Conservation (phyloP, 2,329 filamentous ascomycete genomes). For the Stagonosporopsis rhizophila region DNA sequence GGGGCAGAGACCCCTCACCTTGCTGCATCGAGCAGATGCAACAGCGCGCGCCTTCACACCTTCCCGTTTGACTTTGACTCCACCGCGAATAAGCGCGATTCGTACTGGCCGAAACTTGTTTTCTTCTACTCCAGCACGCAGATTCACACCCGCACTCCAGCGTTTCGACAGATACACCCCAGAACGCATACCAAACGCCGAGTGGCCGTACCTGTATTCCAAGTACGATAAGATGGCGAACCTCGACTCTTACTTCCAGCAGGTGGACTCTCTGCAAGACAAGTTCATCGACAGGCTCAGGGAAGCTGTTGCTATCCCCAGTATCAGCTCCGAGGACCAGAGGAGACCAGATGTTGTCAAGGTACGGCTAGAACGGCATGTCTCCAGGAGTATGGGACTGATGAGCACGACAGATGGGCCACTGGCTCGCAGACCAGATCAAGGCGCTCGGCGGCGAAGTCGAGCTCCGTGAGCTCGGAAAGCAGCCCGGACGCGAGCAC, state of each 20-base stretch:
- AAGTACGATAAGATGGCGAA: slow-evolving; percentile 75
- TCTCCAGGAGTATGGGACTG: slow-evolving; percentile 1
- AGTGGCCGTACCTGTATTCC: slow-evolving; percentile 59
- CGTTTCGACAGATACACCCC: slow-evolving; percentile 28
- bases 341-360: slow-evolving; percentile 90
- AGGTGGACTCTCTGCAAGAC: slow-evolving; percentile 81
- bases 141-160: slow-evolving; percentile 15
- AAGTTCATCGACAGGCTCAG: slow-evolving; percentile 89
- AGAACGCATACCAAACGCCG: slow-evolving; percentile 30
- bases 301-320: slow-evolving; percentile 94
- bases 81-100: slow-evolving; percentile 43
- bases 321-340: slow-evolving; percentile 89
- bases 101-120: slow-evolving; percentile 21
- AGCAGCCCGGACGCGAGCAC: slow-evolving; percentile 88
- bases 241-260: slow-evolving; percentile 89
- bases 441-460: slow-evolving; percentile 84
- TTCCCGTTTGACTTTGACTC: slow-evolving; percentile 43
- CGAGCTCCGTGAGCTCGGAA: slow-evolving; percentile 84
- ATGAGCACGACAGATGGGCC: slow-evolving; percentile 71
- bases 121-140: slow-evolving; percentile 19
- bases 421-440: slow-evolving; percentile 86
- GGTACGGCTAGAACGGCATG: slow-evolving; percentile 47
- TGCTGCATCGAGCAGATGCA: slow-evolving; percentile 24
- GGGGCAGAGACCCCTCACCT: slow-evolving; percentile 21
- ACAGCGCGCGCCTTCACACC: slow-evolving; percentile 28